A percentile compares a stretch with the other conserved stretches of the same genome.
Evolutionary conservation across 768 basidiomycete species (phyloP).

Genomic region (Tylopilus vinaceipallidus): DNA sequence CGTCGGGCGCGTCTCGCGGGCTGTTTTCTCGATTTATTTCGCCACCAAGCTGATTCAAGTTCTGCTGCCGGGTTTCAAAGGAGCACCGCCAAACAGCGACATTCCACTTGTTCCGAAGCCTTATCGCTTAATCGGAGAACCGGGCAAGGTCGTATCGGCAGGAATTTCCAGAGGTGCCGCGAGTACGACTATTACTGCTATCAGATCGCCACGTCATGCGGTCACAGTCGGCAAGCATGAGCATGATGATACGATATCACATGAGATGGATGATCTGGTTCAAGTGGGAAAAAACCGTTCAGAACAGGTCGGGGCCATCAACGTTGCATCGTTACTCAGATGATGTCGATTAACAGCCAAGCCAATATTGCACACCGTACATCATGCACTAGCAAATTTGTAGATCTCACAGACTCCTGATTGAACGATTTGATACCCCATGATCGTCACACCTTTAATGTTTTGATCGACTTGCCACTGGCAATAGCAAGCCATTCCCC

Average conservation of each 20-base stretch:
- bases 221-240: not conserved
- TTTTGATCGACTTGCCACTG: slow-evolving; percentile 78
- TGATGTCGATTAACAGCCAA: not conserved
- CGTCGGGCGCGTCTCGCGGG: too few species aligned
- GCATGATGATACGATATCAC: not conserved
- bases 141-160: not conserved
- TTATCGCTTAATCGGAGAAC: not conserved
- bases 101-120: not conserved
- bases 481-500: slow-evolving; percentile 89
- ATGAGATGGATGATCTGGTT: not conserved
- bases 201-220: not conserved
- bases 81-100: not conserved
- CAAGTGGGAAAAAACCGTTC: not conserved
- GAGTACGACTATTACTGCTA: not conserved
- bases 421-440: not conserved
- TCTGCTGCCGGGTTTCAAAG: not conserved
- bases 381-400: too few species aligned
- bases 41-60: not conserved
- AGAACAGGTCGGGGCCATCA: not conserved
- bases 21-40: not conserved
- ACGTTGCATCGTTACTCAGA: not conserved
- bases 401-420: too few species aligned
- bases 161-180: not conserved
- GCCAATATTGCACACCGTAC: not conserved
- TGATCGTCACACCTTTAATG: slow-evolving; percentile 66